Conservation (phyloP, 768 basidiomycete genomes). For the Hydnum rufescens region DNA sequence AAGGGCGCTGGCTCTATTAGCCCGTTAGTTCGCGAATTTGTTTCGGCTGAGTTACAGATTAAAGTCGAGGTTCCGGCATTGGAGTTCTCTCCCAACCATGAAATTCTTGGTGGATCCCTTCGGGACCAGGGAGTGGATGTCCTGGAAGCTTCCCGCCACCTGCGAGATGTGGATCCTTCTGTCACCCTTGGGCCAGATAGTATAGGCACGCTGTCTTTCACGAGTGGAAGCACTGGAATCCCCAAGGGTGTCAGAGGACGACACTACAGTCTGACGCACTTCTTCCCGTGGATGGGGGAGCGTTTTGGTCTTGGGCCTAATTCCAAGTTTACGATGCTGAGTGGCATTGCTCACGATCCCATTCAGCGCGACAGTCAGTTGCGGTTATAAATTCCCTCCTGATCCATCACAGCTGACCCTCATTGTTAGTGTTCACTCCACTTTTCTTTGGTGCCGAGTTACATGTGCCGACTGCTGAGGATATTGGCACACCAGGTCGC, state of each 20-base stretch:
- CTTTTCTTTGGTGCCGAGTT: slow-evolving; percentile 92
- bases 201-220: slow-evolving; percentile 86
- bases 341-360: slow-evolving; percentile 96
- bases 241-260: slow-evolving; percentile 95
- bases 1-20: slow-evolving; percentile 72
- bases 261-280: slow-evolving; percentile 92
- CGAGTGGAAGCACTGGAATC: slow-evolving; percentile 91
- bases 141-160: slow-evolving; percentile 27
- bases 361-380: slow-evolving; percentile 93
- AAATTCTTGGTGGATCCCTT: slow-evolving; percentile 40
- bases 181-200: slow-evolving; percentile 87
- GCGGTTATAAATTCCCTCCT: slow-evolving; percentile 6
- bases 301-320: slow-evolving; percentile 51
- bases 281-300: slow-evolving; percentile 99
- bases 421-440: slow-evolving; percentile 78
- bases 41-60: slow-evolving; percentile 57
- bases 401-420: not conserved
- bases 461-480: slow-evolving; percentile 89
- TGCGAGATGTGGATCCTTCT: slow-evolving; percentile 55
- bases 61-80: slow-evolving; percentile 83
- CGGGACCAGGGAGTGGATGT: slow-evolving; percentile 31
- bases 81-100: slow-evolving; percentile 43
- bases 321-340: slow-evolving; percentile 93
- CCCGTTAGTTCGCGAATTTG: slow-evolving; percentile 66
- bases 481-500: slow-evolving; percentile 90